A percentile compares a stretch with the other conserved stretches of the same genome.
Evolutionary conservation across 768 basidiomycete species (phyloP).

Genomic region (Lentinula sp.): DNA sequence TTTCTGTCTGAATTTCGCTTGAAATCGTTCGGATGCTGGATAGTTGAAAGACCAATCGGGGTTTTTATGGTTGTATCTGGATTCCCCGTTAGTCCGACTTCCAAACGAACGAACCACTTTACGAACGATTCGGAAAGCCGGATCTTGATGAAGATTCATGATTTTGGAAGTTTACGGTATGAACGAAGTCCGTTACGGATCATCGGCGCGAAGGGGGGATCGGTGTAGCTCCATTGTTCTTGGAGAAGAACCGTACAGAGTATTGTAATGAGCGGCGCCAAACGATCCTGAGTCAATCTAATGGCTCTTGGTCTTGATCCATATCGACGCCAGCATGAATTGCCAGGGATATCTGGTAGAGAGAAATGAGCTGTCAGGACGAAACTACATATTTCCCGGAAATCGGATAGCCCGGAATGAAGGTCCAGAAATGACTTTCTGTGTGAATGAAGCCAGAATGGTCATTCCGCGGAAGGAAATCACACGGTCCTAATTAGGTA

Average conservation of each 20-base stretch:
- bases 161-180: neutral
- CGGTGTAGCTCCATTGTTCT: neutral
- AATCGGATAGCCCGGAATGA: neutral
- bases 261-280: neutral
- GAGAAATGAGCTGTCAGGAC: slow-evolving; percentile 1
- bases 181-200: neutral
- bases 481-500: neutral
- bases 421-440: neutral
- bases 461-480: neutral
- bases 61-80: neutral
- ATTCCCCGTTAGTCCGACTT: neutral
- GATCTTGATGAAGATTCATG: slow-evolving; percentile 4
- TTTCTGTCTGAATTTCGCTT: neutral
- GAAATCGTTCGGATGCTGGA: neutral
- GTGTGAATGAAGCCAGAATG: neutral
- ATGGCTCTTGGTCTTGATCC: neutral
- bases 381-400: neutral
- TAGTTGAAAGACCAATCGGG: neutral
- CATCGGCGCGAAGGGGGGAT: neutral
- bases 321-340: neutral
- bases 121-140: neutral
- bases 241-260: neutral
- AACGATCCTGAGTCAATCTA: neutral
- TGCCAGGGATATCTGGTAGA: neutral
- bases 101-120: neutral